Evolutionary conservation across 2,329 filamentous ascomycete species (phyloP), one percentile per base, ranked within the genome.

Genomic region (Diplodia intermedia): DNA sequence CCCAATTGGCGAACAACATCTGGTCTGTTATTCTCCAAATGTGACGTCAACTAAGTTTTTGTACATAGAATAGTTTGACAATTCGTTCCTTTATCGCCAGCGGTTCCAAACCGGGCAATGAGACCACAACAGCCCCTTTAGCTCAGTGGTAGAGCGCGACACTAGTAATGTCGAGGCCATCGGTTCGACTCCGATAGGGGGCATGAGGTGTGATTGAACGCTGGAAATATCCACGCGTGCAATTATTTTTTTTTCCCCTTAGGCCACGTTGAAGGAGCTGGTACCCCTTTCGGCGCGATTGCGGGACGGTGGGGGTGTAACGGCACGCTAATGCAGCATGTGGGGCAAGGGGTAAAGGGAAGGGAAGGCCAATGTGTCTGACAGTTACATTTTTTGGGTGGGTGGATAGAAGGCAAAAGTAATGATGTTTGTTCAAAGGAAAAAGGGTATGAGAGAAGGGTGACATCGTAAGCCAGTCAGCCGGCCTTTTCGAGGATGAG

Each of bases 101-200:
- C 18, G 18, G 26, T 36, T 11, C 18, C n/a, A 12, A 18, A 9
- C 18, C 18, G 9, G 11, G 15, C 18, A 33, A 20, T 18, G 23
- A n/a, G 8, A 49, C 40, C 18, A 50, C 49, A 9, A 23, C 4
- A 54, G 65, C 65, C 65, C 55, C 65, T 67, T 60, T 67, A 67
- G 65, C 65, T 67, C 65, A 67, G 65, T 67, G 65, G 65, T 67
- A 67, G 65, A 67, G 65, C 65, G 65, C 65, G 65, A 61, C 65
- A 67, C 65, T 67, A 67, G 65, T 67, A 67, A 67, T 67, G 65
- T 61, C 65, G 65, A 67, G 65, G 65, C 65, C 65, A 61, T 67
- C 65, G 65, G 65, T 67, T 67, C 65, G 65, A 67, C 65, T 67
- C 65, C 65, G 65, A 67, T 61, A 60, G 65, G 65, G 55, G 65